These are phyloP conservation scores for Calonectria fujianensis DNA, from an alignment of 2,329 filamentous ascomycete genomes.

Conservation along the genomic window DNA sequence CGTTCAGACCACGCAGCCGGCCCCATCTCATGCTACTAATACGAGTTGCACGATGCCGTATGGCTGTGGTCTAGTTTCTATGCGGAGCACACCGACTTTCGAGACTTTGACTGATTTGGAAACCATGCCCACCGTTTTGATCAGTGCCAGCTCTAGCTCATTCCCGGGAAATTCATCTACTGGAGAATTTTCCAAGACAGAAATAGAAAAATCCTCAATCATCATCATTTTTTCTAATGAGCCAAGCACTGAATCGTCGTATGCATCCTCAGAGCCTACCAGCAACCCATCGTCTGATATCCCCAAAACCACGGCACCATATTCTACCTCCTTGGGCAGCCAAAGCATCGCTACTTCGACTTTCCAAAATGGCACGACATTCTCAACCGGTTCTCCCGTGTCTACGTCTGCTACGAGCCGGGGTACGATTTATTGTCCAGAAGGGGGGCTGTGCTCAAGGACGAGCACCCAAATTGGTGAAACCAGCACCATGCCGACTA, in stretches of 20 bases:
- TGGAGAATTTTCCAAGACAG: not conserved
- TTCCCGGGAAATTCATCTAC: constrained; percentile 38
- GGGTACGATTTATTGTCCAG: constrained; percentile 8
- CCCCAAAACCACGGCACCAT: not conserved
- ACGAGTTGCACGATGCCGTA: constrained; percentile 38
- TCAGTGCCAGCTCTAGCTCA: constrained; percentile 46
- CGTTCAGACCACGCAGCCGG: not conserved
- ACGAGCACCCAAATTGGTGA: not conserved
- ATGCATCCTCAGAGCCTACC: not conserved
- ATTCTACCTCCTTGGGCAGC: not conserved
- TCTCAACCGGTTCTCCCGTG: not conserved
- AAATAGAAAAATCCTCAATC: not conserved
- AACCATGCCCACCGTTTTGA: constrained; percentile 48
- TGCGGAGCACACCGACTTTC: constrained; percentile 17
- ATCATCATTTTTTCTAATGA: not conserved
- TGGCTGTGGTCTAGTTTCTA: constrained; percentile 42
- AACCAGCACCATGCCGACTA: constrained; percentile 41
- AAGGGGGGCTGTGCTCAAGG: not conserved
- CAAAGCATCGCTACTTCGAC: not conserved
- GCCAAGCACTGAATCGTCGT: not conserved
- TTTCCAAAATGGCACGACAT: constrained; percentile 25
- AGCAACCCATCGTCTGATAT: not conserved
- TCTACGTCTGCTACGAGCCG: constrained; percentile 18
- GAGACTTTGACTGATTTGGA: constrained; percentile 44
- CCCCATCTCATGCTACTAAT: constrained; percentile 35